phyloP scores from a whole-genome alignment of 768 basidiomycete species.

The Serendipita indica region DNA sequence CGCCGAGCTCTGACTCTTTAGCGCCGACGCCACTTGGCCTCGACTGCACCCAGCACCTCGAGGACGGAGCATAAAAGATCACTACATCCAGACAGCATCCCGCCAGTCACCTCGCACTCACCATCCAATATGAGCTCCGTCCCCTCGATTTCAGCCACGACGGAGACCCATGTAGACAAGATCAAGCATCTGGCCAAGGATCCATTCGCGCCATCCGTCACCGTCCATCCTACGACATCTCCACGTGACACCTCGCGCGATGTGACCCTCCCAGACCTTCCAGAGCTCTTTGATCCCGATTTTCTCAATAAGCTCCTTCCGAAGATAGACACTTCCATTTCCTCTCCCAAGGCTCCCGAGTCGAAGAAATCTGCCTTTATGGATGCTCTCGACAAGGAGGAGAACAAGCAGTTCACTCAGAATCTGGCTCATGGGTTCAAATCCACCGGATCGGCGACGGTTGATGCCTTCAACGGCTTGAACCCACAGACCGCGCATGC shows the following conservation, averaged over 20 bases:
- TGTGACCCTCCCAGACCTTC: constrained; percentile 39
- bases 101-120: too few relatives aligned
- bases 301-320: constrained; percentile 48
- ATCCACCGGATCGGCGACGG: constrained; percentile 36
- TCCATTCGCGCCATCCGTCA: constrained; percentile 4
- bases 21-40: too few relatives aligned
- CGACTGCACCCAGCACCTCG: too few relatives aligned
- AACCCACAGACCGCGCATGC: constrained; percentile 17
- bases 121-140: too few relatives aligned
- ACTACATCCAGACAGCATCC: too few relatives aligned
- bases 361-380: constrained; percentile 28
- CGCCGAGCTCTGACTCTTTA: too few relatives aligned
- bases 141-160: too few relatives aligned
- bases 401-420: constrained; percentile 33
- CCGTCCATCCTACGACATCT: not conserved
- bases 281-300: constrained; percentile 40
- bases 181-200: not conserved
- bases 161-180: too few relatives aligned
- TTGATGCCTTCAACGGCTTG: constrained; percentile 44
- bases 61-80: too few relatives aligned
- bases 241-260: constrained; percentile 13
- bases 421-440: constrained; percentile 37
- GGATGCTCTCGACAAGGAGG: constrained; percentile 31
- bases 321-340: not conserved
- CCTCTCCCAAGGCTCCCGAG: constrained; percentile 1